Conservation (phyloP, 164 flowering plant genomes). For the Liriodendron chinense region DNA sequence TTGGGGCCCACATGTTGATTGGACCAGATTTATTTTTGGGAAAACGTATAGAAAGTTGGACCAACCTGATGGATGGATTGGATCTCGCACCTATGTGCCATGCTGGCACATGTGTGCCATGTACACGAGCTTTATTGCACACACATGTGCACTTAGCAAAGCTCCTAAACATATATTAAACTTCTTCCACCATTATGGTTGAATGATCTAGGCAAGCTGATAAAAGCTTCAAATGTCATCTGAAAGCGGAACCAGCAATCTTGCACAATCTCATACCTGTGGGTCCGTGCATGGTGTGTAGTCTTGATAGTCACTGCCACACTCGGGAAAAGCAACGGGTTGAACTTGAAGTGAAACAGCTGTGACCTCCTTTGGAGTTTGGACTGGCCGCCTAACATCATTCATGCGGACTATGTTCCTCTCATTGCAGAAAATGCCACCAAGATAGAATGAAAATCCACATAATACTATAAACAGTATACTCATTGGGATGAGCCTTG, state of each 20-base stretch:
- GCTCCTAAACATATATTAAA: no score
- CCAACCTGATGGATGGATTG: no score
- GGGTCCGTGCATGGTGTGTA: conserved; percentile 99
- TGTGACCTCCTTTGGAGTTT: conserved; percentile 33
- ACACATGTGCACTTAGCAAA: no score
- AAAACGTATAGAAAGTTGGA: no score
- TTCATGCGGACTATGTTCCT: conserved; percentile 31
- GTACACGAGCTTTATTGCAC: no score
- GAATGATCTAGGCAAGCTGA: neutral
- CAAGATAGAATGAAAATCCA: conserved; percentile 93
- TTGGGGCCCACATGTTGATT: no score
- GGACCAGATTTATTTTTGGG: no score
- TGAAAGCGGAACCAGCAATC: neutral
- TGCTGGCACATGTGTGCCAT: no score
- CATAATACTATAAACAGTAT: conserved; percentile 67
- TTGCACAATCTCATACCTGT: conserved; percentile 40
- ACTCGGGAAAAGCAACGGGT: conserved; percentile 56
- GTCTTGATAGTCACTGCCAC: conserved; percentile 74
- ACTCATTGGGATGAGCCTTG: conserved; percentile 54
- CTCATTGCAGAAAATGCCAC: conserved; percentile 75
- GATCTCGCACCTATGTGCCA: no score
- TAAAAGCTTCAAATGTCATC: neutral
- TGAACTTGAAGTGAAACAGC: conserved; percentile 51
- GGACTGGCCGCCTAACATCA: conserved; percentile 25
- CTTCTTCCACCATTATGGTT: neutral